phyloP scores from a whole-genome alignment of 1,284 basidiomycete genomes.

The Crepidotus sp. region DNA sequence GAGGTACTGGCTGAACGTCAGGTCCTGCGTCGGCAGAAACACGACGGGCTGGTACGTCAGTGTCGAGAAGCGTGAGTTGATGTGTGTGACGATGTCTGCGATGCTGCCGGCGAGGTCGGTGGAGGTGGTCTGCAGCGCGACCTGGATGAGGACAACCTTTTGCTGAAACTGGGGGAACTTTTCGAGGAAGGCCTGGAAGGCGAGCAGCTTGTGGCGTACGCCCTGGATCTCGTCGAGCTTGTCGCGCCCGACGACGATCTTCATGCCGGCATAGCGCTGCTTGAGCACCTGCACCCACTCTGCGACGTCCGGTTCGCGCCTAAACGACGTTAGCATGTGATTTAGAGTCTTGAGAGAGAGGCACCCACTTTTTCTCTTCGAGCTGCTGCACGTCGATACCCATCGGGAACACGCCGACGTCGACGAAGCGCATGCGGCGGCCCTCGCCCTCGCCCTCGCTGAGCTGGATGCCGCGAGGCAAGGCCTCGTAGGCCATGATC shows the following conservation, averaged over 20 bases:
- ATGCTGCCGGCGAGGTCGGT: constrained; percentile 71
- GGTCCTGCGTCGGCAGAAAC: constrained; percentile 79
- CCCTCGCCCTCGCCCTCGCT: constrained; percentile 20
- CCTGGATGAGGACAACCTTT: constrained; percentile 78
- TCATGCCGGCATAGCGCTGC: constrained; percentile 77
- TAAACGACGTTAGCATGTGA: constrained; percentile 22
- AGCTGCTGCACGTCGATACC: constrained; percentile 76
- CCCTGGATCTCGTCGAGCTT: constrained; percentile 85
- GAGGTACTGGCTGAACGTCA: constrained; percentile 82
- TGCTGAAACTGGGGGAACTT: constrained; percentile 71
- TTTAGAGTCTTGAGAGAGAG: background rate
- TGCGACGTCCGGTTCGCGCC: constrained; percentile 67
- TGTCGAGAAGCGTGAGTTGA: constrained; percentile 77
- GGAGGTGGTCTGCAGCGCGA: constrained; percentile 75
- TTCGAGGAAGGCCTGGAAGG: constrained; percentile 79
- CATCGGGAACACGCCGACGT: constrained; percentile 83
- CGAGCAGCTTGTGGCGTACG: constrained; percentile 74
- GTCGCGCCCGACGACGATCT: constrained; percentile 80
- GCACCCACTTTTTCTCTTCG: constrained; percentile 54
- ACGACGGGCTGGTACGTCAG: constrained; percentile 85
- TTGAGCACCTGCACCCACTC: constrained; percentile 74
- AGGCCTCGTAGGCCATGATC: constrained; percentile 71
- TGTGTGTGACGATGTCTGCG: constrained; percentile 68
- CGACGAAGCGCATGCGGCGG: constrained; percentile 55
- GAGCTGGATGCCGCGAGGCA: constrained; percentile 77